phyloP scores from a whole-genome alignment of 192 early-diverging fungal species.

The Backusella psychrophila region DNA sequence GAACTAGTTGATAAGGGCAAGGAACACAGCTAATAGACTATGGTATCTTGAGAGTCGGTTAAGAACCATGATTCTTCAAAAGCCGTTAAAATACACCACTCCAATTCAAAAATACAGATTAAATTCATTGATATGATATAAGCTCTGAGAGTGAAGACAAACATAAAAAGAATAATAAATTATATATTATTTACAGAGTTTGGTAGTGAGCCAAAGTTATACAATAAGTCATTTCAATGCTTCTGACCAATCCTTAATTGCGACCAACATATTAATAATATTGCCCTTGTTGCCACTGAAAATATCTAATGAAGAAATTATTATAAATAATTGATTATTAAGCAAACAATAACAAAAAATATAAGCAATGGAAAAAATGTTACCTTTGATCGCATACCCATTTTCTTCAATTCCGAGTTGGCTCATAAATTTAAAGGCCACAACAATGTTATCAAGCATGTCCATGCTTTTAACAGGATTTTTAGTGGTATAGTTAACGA shows the following conservation, averaged over 20 bases:
- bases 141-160: background rate
- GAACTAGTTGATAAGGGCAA: too few species aligned
- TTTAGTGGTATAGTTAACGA: background rate
- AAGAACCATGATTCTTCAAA: too few species aligned
- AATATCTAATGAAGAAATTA: background rate
- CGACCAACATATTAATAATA: background rate
- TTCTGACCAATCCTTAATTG: background rate
- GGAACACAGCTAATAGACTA: too few species aligned
- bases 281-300: background rate
- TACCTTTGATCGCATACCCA: background rate
- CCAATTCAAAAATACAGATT: too few species aligned
- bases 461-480: background rate
- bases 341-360: background rate
- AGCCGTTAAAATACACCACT: too few species aligned
- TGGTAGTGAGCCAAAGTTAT: slow-evolving; percentile 11
- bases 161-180: background rate
- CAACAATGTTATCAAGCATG: background rate
- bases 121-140: background rate
- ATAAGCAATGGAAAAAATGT: background rate
- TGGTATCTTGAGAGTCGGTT: too few species aligned
- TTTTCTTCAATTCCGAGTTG: background rate
- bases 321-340: background rate
- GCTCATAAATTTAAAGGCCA: background rate
- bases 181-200: background rate
- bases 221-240: background rate